phyloP scores from a whole-genome alignment of 345 rosid species.

The Populus davidiana region DNA sequence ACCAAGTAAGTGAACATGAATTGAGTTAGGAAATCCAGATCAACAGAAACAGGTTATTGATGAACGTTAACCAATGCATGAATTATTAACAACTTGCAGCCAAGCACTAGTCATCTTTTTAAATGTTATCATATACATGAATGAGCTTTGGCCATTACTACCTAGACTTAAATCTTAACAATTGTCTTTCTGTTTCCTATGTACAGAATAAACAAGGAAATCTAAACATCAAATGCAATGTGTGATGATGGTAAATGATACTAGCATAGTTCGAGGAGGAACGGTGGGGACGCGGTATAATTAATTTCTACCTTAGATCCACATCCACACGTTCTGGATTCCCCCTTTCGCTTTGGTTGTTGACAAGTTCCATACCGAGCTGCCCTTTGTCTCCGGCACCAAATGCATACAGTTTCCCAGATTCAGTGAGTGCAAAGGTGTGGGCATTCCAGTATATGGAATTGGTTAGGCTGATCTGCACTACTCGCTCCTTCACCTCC shows the following conservation, averaged over 20 bases:
- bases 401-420: conserved; percentile 78
- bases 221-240: conserved; percentile 39
- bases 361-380: conserved; percentile 67
- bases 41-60: conserved; percentile 24
- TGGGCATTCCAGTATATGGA: conserved; percentile 78
- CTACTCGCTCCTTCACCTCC: conserved; percentile 64
- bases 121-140: conserved; percentile 3
- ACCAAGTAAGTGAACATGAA: neutral
- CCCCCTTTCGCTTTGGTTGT: conserved; percentile 68
- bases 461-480: conserved; percentile 89
- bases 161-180: conserved; percentile 46
- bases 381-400: conserved; percentile 97
- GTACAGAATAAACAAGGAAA: conserved; percentile 43
- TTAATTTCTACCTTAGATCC: conserved; percentile 52
- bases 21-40: conserved; percentile 8
- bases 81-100: conserved; percentile 44
- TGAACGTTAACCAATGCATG: conserved; percentile 32
- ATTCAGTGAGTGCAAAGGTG: conserved; percentile 82
- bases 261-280: conserved; percentile 7
- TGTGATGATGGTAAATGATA: conserved; percentile 2
- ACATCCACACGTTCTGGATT: conserved; percentile 67
- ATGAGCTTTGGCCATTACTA: conserved; percentile 30
- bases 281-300: neutral
- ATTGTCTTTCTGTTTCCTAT: conserved; percentile 42
- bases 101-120: conserved; percentile 21